Conservation (phyloP, 352 stramenopile genomes). For the Phytophthora podocarpi region DNA sequence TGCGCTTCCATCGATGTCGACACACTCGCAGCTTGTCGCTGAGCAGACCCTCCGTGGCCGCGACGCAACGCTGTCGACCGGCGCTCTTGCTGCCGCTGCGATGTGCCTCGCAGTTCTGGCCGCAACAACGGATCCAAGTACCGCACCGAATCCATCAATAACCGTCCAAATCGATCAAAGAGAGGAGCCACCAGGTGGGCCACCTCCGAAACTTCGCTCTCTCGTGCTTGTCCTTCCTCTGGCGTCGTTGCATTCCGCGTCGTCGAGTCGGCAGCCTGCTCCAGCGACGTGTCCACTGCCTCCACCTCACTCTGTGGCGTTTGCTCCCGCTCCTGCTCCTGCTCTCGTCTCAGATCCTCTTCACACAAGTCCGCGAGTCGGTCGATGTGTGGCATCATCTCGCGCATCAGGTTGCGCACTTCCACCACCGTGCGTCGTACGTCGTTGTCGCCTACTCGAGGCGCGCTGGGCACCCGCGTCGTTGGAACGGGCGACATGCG, state of each 20-base stretch:
- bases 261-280: background rate
- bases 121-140: slow-evolving; percentile 67
- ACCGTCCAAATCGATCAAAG: slow-evolving; percentile 81
- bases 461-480: slow-evolving; percentile 60
- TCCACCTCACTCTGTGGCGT: background rate
- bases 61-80: slow-evolving; percentile 18
- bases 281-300: background rate
- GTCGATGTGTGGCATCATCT: slow-evolving; percentile 77
- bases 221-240: background rate
- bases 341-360: slow-evolving; percentile 28
- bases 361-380: slow-evolving; percentile 67
- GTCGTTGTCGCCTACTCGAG: slow-evolving; percentile 44
- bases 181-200: slow-evolving; percentile 72
- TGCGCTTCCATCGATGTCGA: slow-evolving; percentile 38
- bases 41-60: slow-evolving; percentile 7
- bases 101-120: slow-evolving; percentile 50
- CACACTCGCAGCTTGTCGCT: slow-evolving; percentile 13
- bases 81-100: slow-evolving; percentile 42
- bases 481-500: slow-evolving; percentile 65
- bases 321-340: background rate
- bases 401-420: slow-evolving; percentile 68
- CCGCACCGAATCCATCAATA: slow-evolving; percentile 71
- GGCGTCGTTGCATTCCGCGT: background rate
- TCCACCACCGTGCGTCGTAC: slow-evolving; percentile 58
- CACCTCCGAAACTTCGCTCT: slow-evolving; percentile 60